Evolutionary conservation across 2,329 filamentous ascomycete species (phyloP).

Genomic region (Knufia petricola): DNA sequence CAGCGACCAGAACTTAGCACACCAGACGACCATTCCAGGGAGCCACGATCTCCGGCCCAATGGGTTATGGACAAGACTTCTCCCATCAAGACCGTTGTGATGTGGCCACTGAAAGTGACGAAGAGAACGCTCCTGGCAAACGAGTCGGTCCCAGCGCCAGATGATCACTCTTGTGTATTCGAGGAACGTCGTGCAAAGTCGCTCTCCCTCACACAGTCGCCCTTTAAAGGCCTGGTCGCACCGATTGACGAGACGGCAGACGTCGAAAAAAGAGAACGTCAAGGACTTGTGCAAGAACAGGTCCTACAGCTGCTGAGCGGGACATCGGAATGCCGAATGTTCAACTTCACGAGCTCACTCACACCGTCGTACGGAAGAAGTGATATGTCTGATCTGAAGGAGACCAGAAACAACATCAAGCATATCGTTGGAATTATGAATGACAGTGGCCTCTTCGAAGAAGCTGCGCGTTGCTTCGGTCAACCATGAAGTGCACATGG

Average conservation of each 20-base stretch:
- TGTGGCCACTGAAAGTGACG: constrained; percentile 4
- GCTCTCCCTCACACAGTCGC: neutral
- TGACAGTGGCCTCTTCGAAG: neutral
- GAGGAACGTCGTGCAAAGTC: neutral
- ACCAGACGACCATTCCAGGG: neutral
- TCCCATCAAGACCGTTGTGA: neutral
- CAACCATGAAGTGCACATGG: too few species aligned
- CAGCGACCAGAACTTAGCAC: neutral
- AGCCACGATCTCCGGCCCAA: neutral
- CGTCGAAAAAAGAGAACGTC: too few species aligned
- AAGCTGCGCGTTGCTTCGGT: neutral
- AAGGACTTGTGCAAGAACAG: too few species aligned
- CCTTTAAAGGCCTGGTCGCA: too few species aligned
- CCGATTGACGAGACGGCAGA: too few species aligned
- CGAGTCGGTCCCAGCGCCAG: neutral
- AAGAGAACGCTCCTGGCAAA: neutral
- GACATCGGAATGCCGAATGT: neutral
- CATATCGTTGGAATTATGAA: neutral
- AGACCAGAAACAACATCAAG: constrained; percentile 1
- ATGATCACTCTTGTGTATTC: neutral
- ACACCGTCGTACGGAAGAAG: neutral
- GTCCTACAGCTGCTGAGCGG: neutral
- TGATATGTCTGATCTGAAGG: constrained; percentile 5
- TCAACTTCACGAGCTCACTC: constrained; percentile 3
- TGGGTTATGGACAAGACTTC: constrained; percentile 3